Percentiles rank a stretch among this genome's conserved stretches.
Evolutionary conservation across 2,329 filamentous ascomycete genomes (phyloP).

Genomic region (Camillea tinctor): DNA sequence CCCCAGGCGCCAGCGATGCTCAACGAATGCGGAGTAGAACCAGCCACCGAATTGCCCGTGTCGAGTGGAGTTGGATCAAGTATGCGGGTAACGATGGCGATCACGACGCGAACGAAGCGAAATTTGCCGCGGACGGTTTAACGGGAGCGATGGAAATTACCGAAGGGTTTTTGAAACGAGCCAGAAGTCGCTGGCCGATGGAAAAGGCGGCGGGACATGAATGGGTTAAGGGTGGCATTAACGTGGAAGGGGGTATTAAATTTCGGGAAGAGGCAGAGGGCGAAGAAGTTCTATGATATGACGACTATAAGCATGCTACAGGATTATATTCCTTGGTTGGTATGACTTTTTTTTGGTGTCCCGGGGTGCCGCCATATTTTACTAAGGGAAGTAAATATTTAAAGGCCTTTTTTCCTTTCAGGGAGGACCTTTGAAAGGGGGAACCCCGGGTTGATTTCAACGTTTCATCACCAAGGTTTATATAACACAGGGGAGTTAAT

Average conservation of each 20-base stretch:
- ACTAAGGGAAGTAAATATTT: not conserved
- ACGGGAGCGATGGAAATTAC: constrained; percentile 78
- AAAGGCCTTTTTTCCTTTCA: not conserved
- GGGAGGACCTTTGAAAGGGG: not conserved
- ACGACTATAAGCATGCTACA: not conserved
- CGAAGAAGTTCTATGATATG: constrained; percentile 46
- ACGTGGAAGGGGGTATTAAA: constrained; percentile 60
- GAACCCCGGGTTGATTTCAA: not conserved
- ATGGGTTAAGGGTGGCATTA: constrained; percentile 77
- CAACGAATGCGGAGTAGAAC: constrained; percentile 76
- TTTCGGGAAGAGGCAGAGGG: constrained; percentile 61
- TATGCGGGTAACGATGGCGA: constrained; percentile 83
- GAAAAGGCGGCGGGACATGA: constrained; percentile 68
- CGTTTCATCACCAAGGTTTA: not conserved
- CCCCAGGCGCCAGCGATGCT: constrained; percentile 75
- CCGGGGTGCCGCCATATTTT: not conserved
- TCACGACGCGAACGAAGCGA: constrained; percentile 66
- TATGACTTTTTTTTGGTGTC: not conserved
- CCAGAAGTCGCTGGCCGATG: constrained; percentile 73
- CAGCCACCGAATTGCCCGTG: constrained; percentile 90
- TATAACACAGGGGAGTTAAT: not conserved
- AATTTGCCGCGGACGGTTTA: constrained; percentile 63
- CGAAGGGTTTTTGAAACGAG: constrained; percentile 80
- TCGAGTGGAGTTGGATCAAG: constrained; percentile 93
- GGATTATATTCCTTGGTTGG: not conserved